Evolutionary conservation across 441 rosid species (phyloP).

Genomic region (Rhodomyrtus psidioides): DNA sequence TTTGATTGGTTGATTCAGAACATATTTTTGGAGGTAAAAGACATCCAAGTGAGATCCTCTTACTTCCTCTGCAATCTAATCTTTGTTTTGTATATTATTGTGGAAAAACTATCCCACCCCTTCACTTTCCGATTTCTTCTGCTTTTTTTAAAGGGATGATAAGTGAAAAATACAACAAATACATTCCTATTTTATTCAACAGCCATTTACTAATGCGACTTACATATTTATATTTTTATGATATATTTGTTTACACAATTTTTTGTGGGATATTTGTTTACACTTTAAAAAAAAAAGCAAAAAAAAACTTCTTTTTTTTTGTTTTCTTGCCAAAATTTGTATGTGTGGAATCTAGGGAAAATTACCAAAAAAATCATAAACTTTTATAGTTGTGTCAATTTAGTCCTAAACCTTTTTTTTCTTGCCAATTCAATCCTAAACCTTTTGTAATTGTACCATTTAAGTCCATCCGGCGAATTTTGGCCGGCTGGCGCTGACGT

Average conservation of each 20-base stretch:
- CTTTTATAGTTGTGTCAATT: too few species aligned
- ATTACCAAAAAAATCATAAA: too few species aligned
- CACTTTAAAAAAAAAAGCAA: background rate
- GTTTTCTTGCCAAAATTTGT: background rate
- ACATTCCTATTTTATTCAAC: background rate
- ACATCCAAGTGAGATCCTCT: background rate
- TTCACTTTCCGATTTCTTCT: background rate
- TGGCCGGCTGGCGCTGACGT: too few species aligned
- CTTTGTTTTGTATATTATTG: background rate
- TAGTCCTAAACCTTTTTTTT: too few species aligned
- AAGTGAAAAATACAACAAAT: background rate
- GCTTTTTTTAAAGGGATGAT: background rate
- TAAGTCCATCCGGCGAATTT: too few species aligned
- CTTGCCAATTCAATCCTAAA: too few species aligned
- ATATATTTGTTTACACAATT: background rate
- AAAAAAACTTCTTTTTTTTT: background rate
- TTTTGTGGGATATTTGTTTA: background rate
- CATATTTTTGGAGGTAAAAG: background rate
- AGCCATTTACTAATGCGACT: background rate
- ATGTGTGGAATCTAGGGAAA: background rate
- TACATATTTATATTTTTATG: background rate
- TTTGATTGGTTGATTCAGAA: background rate
- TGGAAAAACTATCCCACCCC: background rate
- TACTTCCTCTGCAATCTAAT: background rate
- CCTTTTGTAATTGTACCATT: too few species aligned